Evolutionary conservation across 2,329 filamentous ascomycete species (phyloP), one percentile per base, ranked within the genome.

Genomic region (Zasmidium cellare): DNA sequence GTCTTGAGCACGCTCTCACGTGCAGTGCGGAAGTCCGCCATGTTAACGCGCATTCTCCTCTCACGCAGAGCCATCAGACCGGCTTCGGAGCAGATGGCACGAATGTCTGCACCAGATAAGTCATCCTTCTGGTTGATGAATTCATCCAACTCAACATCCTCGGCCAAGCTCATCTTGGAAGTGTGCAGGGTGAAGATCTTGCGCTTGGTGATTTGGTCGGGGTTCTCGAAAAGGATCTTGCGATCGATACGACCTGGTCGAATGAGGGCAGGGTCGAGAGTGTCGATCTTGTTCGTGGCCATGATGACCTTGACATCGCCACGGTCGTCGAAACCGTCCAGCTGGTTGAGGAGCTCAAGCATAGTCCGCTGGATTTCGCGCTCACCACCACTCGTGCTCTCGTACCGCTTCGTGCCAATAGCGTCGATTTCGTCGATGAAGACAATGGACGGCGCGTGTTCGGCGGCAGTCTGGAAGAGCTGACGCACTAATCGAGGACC

Each of bases 251-350:
- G 92, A 64, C 94, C 94, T 46, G 94, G 94, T 66, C 94, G 89
- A 72, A 99, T 99, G 67, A 99, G 82, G 18, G 94, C 94, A 55
- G 94, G 94, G 72, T 99, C 96, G 24, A 99, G 83, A 3, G 91
- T 96, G 67, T 99, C 96, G 67, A 99, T 99, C 85, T 99, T 99
- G 87, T 99, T 99, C 66, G 94, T 99, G 12, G 94, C 96, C 92
- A 99, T 97, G 76, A 99, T 93, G 61, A 99, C 94, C 82, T 99
- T 99, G 77, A 99, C 93, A 73, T 99, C 94, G 67, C 94, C 96
- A 60, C 94, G 90, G 76, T 99, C 96, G 73, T 99, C 94, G 78
- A 99, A 99, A 70, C 94, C 94, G 74, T 99, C 94, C 9, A 99
- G 87, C 80, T 99, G 94, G 78, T 99, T 99, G 45, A 99, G 87